These are phyloP conservation scores for Tuber melanosporum DNA, from an alignment of 495 filamentous ascomycete species.

Conservation along the genomic window DNA sequence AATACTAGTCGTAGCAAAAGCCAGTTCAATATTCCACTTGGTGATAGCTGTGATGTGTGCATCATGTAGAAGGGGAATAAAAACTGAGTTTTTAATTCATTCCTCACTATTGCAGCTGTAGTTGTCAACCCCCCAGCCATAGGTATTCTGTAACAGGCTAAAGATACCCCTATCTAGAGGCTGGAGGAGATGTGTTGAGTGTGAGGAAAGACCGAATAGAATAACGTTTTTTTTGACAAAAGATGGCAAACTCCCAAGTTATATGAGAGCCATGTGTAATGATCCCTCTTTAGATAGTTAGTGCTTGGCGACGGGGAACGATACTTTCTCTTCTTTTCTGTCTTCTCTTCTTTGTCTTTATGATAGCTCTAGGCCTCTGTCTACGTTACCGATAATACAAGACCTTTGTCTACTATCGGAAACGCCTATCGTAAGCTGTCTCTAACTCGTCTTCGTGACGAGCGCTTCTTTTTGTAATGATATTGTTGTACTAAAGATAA, in stretches of 20 bases:
- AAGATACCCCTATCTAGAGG: conserved; percentile 22
- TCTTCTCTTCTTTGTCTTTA: too few species aligned
- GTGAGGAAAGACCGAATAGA: conserved; percentile 35
- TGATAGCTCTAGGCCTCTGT: too few species aligned
- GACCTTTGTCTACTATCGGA: too few species aligned
- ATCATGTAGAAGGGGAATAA: conserved; percentile 7
- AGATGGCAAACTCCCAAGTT: conserved; percentile 7
- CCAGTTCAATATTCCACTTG: conserved; percentile 2
- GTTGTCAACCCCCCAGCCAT: conserved; percentile 1
- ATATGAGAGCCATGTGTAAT: conserved; percentile 17
- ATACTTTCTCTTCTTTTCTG: too few species aligned
- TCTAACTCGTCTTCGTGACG: too few species aligned
- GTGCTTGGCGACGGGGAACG: too few species aligned
- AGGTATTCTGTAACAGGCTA: conserved; percentile 10
- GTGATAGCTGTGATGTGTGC: not conserved
- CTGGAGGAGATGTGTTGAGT: conserved; percentile 27
- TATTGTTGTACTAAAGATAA: too few species aligned
- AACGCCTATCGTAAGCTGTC: too few species aligned
- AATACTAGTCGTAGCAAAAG: conserved; percentile 11
- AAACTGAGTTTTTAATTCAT: conserved; percentile 13
- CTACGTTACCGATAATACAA: too few species aligned
- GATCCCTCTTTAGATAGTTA: too few species aligned
- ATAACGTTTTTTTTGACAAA: conserved; percentile 26
- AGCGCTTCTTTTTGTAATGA: too few species aligned
- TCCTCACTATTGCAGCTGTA: conserved; percentile 1